These are phyloP conservation scores for Withania somnifera DNA, from an alignment of 305 asterid species.

Conservation along the genomic window DNA sequence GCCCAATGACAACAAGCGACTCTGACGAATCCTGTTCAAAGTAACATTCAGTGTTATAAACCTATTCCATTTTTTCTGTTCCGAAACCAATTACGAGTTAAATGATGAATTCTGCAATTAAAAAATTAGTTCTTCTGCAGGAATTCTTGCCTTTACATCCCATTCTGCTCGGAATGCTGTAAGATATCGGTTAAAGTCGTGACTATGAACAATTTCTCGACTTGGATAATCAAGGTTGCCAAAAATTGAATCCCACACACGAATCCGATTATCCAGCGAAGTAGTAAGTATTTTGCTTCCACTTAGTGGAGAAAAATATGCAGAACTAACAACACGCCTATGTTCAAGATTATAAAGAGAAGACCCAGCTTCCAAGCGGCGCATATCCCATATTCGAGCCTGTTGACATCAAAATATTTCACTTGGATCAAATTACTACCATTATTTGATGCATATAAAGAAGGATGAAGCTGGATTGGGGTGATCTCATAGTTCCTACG, in stretches of 20 bases:
- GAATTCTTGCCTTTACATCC: constrained; percentile 75
- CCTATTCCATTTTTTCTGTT: background rate
- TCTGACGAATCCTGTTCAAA: constrained; percentile 71
- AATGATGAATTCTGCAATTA: background rate
- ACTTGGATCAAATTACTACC: background rate
- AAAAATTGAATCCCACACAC: constrained; percentile 62
- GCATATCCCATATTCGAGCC: constrained; percentile 99
- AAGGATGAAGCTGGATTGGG: too few species aligned
- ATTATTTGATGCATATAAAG: background rate
- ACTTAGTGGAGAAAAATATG: constrained; percentile 80
- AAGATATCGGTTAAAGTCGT: constrained; percentile 87
- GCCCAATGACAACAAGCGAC: constrained; percentile 82
- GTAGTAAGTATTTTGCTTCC: constrained; percentile 97
- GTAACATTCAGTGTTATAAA: background rate
- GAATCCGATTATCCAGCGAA: constrained; percentile 83
- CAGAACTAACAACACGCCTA: constrained; percentile 90
- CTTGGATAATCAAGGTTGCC: constrained; percentile 83
- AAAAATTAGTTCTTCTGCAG: background rate
- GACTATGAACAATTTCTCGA: constrained; percentile 95
- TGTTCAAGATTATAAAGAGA: constrained; percentile 67
- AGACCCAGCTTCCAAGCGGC: constrained; percentile 60
- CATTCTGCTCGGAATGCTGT: constrained; percentile 96
- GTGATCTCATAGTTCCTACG: too few species aligned
- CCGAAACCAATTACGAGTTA: background rate
- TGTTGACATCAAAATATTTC: constrained; percentile 12